Evolutionary conservation across 2,329 filamentous ascomycete genomes (phyloP).

Genomic region (Venturia carpophila): DNA sequence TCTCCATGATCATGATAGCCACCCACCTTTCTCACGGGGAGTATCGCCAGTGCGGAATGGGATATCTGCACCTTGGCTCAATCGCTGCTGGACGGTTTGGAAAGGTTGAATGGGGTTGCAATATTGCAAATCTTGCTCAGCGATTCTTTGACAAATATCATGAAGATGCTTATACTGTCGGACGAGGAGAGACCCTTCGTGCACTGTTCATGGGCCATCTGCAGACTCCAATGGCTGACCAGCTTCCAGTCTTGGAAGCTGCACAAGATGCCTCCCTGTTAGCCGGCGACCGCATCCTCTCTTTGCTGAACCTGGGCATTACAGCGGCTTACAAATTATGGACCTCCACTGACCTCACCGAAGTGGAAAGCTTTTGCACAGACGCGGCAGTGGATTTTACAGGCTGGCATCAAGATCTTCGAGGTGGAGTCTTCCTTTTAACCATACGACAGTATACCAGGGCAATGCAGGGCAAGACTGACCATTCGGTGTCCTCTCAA

Average conservation of each 20-base stretch:
- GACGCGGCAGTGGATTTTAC: slow-evolving; percentile 67
- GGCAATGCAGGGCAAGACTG: slow-evolving; percentile 68
- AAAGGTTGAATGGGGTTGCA: slow-evolving; percentile 59
- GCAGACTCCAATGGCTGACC: slow-evolving; percentile 51
- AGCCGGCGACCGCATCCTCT: slow-evolving; percentile 63
- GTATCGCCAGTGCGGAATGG: slow-evolving; percentile 61
- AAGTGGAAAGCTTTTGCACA: slow-evolving; percentile 62
- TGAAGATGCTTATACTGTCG: slow-evolving; percentile 56
- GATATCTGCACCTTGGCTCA: slow-evolving; percentile 60
- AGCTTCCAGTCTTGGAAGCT: slow-evolving; percentile 54
- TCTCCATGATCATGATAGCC: slow-evolving; percentile 58
- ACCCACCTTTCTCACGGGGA: slow-evolving; percentile 56
- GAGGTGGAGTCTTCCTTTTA: slow-evolving; percentile 63
- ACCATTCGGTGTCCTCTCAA: slow-evolving; percentile 40
- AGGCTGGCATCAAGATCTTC: slow-evolving; percentile 62
- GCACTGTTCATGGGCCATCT: slow-evolving; percentile 64
- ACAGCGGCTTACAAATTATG: slow-evolving; percentile 61
- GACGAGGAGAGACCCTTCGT: slow-evolving; percentile 61
- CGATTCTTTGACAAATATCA: slow-evolving; percentile 56
- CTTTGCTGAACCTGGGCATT: slow-evolving; percentile 63
- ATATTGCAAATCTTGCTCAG: slow-evolving; percentile 56
- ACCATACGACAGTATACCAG: slow-evolving; percentile 58
- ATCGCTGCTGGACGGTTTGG: slow-evolving; percentile 63
- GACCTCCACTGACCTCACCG: slow-evolving; percentile 58
- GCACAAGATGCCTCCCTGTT: slow-evolving; percentile 58